Evolutionary conservation across 441 rosid species (phyloP).

Genomic region (Breynia disticha): DNA sequence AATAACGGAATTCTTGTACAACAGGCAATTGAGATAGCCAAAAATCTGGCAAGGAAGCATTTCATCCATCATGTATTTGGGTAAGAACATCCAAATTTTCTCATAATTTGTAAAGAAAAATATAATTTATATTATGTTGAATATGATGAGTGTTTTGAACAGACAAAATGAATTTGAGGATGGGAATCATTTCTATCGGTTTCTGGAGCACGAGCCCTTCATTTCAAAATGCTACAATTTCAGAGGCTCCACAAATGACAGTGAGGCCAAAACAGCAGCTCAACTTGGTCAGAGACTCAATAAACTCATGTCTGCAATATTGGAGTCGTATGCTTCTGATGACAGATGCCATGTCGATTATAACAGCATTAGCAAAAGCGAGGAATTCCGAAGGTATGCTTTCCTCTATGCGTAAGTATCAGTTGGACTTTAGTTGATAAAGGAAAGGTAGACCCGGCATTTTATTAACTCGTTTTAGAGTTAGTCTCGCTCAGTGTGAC

Average conservation of each 20-base stretch:
- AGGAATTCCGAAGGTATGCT: constrained; percentile 79
- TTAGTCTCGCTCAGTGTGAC: background rate
- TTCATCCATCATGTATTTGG: constrained; percentile 83
- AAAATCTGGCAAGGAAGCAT: constrained; percentile 56
- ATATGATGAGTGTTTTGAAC: too few species aligned
- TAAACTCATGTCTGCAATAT: constrained; percentile 78
- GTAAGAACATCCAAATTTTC: constrained; percentile 24
- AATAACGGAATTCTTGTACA: too few species aligned
- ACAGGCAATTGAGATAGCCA: constrained; percentile 70
- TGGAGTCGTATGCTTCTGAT: constrained; percentile 66
- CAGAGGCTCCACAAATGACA: constrained; percentile 47
- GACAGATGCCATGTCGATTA: constrained; percentile 58
- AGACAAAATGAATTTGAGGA: constrained; percentile 79
- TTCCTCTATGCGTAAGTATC: too few species aligned
- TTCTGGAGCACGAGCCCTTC: constrained; percentile 78
- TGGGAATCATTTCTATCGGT: constrained; percentile 67
- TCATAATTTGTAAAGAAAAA: background rate
- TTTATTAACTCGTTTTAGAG: background rate
- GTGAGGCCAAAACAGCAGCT: constrained; percentile 51
- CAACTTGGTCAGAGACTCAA: constrained; percentile 37
- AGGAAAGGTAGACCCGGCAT: too few species aligned
- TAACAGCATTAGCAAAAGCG: constrained; percentile 47
- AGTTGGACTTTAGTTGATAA: too few species aligned
- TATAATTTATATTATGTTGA: too few species aligned
- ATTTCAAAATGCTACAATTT: constrained; percentile 64